Conservation (phyloP, 1,284 basidiomycete genomes). For the Trichosporon faecale region DNA sequence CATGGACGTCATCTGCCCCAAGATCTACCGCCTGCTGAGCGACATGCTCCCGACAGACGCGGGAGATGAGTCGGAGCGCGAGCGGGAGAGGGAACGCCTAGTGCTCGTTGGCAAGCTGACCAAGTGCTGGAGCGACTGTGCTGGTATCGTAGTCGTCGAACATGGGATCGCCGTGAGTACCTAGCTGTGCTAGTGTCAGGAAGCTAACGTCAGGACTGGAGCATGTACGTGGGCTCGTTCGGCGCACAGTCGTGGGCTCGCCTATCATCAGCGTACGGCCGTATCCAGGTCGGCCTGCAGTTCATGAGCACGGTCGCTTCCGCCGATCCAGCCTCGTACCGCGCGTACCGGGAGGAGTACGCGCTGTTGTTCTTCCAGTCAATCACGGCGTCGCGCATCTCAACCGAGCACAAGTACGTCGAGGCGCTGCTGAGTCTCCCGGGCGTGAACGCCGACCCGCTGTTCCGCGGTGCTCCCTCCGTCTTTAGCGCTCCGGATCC, state of each 20-base stretch:
- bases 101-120: constrained; percentile 59
- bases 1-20: constrained; percentile 58
- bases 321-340: constrained; percentile 64
- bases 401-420: constrained; percentile 63
- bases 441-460: constrained; percentile 30
- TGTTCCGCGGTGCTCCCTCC: constrained; percentile 30
- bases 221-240: constrained; percentile 58
- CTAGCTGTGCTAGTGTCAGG: too few relatives aligned
- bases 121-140: constrained; percentile 75
- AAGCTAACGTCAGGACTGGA: constrained; percentile 60
- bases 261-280: constrained; percentile 56
- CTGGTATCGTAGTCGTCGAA: constrained; percentile 62
- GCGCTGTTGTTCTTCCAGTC: constrained; percentile 61
- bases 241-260: constrained; percentile 63
- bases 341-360: constrained; percentile 56
- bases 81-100: constrained; percentile 34
- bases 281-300: constrained; percentile 65
- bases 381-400: constrained; percentile 57
- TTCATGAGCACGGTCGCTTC: constrained; percentile 66
- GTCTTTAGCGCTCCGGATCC: constrained; percentile 15
- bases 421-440: constrained; percentile 47
- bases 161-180: constrained; percentile 58
- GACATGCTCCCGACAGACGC: constrained; percentile 54
- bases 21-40: constrained; percentile 64
- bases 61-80: constrained; percentile 29